phyloP scores from a whole-genome alignment of 768 basidiomycete species.

The Holtermanniella nyarrowii region DNA sequence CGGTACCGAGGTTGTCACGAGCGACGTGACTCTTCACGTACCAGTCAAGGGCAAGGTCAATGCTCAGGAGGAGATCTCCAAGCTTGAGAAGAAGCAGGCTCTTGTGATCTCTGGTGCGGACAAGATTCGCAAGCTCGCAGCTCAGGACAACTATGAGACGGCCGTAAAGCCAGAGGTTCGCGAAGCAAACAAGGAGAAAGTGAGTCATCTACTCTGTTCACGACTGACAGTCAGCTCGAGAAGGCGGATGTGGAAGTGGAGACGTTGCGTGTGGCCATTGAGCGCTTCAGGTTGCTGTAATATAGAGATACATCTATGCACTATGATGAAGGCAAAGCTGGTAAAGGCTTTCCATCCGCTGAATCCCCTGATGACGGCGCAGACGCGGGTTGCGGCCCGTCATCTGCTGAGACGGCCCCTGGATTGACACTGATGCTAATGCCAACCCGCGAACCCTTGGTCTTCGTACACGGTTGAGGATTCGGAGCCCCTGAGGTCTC shows the following conservation, averaged over 20 bases:
- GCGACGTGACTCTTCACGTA: constrained; percentile 65
- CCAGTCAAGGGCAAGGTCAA: constrained; percentile 86
- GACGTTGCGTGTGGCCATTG: constrained; percentile 58
- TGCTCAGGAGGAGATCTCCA: constrained; percentile 73
- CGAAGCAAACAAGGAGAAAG: constrained; percentile 69
- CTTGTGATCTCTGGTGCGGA: constrained; percentile 58
- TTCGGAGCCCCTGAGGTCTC: neutral
- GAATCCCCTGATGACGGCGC: neutral
- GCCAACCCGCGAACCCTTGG: neutral
- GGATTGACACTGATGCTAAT: neutral
- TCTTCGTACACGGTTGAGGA: neutral
- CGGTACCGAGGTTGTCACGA: constrained; percentile 67
- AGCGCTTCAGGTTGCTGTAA: constrained; percentile 51
- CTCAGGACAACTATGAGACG: constrained; percentile 63
- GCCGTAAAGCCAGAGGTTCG: constrained; percentile 73
- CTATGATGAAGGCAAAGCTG: neutral
- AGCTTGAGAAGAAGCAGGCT: constrained; percentile 80
- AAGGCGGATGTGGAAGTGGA: constrained; percentile 70
- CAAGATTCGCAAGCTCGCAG: constrained; percentile 64
- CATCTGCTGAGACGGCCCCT: neutral
- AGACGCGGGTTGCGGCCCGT: neutral
- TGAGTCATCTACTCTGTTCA: constrained; percentile 38
- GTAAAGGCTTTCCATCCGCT: neutral
- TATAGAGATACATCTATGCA: neutral
- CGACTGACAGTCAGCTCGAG: constrained; percentile 48